Evolutionary conservation across 768 basidiomycete genomes (phyloP).

Genomic region (Chalciporus chontae): DNA sequence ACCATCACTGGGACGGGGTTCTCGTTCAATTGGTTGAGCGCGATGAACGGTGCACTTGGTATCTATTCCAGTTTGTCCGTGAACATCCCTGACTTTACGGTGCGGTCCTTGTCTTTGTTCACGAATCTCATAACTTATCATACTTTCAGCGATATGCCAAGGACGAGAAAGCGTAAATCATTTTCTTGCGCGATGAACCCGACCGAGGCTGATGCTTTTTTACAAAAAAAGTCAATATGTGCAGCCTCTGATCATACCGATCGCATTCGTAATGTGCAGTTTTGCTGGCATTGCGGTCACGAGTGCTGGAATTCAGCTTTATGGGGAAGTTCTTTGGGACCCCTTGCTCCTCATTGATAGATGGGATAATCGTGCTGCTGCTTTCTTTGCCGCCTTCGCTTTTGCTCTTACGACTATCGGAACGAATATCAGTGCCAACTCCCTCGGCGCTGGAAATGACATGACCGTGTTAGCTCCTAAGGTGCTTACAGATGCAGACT

Average conservation of each 20-base stretch:
- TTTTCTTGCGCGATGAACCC: not conserved
- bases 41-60: conserved; percentile 74
- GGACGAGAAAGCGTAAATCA: conserved; percentile 39
- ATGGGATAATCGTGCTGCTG: conserved; percentile 83
- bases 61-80: conserved; percentile 70
- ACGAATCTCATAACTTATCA: not conserved
- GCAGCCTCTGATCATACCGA: conserved; percentile 72
- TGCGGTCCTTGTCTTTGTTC: conserved; percentile 11
- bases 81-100: conserved; percentile 86
- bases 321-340: conserved; percentile 52
- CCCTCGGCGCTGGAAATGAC: conserved; percentile 75
- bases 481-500: conserved; percentile 36
- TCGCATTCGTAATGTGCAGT: conserved; percentile 70
- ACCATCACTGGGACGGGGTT: conserved; percentile 43
- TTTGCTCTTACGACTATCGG: conserved; percentile 43
- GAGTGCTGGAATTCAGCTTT: conserved; percentile 58
- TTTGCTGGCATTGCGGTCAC: conserved; percentile 84
- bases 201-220: conserved; percentile 7
- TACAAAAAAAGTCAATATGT: conserved; percentile 62
- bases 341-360: conserved; percentile 70
- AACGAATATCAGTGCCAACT: conserved; percentile 58
- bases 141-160: conserved; percentile 62
- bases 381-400: conserved; percentile 78
- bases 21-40: conserved; percentile 78
- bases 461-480: conserved; percentile 72